phyloP scores from a whole-genome alignment of 148 eudicot genomes.

The Camellia granthamiana region DNA sequence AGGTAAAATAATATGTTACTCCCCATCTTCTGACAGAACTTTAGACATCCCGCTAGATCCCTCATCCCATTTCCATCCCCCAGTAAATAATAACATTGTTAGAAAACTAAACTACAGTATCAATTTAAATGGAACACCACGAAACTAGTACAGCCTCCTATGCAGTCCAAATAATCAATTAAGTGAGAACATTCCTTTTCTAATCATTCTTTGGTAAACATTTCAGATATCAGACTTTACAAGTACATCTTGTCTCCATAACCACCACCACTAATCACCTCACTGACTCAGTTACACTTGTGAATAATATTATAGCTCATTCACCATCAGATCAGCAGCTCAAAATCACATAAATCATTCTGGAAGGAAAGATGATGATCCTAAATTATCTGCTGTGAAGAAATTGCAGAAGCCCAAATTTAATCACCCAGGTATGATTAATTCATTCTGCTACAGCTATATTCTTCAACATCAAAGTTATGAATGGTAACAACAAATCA shows the following conservation, averaged over 20 bases:
- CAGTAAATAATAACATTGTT: too few species aligned
- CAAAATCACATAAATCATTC: neutral
- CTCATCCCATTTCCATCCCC: too few species aligned
- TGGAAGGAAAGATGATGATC: neutral
- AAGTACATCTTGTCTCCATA: neutral
- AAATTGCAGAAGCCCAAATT: neutral
- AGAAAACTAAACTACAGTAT: too few species aligned
- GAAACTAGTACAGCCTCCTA: too few species aligned
- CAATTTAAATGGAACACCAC: too few species aligned
- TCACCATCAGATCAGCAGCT: neutral
- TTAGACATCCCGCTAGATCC: neutral
- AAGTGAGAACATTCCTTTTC: neutral
- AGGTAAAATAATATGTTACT: neutral
- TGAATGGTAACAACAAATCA: neutral
- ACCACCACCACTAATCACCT: neutral
- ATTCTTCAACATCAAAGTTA: neutral
- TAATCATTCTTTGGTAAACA: neutral
- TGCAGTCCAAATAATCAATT: neutral
- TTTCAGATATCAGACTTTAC: neutral
- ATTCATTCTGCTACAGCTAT: neutral
- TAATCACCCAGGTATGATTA: neutral
- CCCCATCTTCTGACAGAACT: neutral
- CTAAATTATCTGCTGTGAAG: neutral
- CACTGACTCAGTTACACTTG: neutral
- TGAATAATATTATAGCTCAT: neutral